Base-by-base conservation (phyloP, 108 stramenopile species). In the Poteriospumella lacustris region DNA sequence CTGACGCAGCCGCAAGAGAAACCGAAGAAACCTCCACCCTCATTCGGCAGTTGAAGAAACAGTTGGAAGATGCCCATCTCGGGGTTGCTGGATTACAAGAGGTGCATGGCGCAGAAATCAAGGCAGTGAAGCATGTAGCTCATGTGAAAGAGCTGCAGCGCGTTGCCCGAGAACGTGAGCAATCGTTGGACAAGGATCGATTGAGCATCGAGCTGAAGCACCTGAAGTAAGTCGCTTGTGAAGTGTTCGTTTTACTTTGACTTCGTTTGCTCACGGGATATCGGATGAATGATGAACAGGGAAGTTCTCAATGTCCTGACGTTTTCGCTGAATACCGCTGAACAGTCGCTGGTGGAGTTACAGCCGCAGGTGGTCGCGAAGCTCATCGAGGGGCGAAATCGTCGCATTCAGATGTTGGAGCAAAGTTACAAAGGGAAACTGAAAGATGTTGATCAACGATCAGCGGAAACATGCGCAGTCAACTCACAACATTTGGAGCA, bases 391-490 rank as follows among this genome's bases (percentile, higher is more conserved):
- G 24, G 60, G 9, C 60, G 60, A 34, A 24, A 19, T 34, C 15
- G 31, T 19, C 60, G 60, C 31, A 31, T 64, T 5, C 28, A 64
- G 36, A 3, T 3, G 9, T 3, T 64, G 31, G 60, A 64, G 31
- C 31, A 34, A 24, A 3, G 5, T 3, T 64, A 31, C 15, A 19
- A 34, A 24, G 36, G 29, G 5, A 64, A 33, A 24, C 28, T 64
- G 60, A 64, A 64, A 64, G 60, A 64, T 64, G 31, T 64, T 3
- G 60, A 64, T 3, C 60, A 64, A 64, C 60, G 60, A 3, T 64
- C 60, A 12, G 3, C 36, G 60, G 60, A 64, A 34, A 64, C 60
- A 12, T 64, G 60, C 31, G 60, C 31, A 12, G 60, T 64, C 5
- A 64, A 34, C 31, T 34, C 12, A 3, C 9, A 34, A 34, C 60